These are phyloP conservation scores for Endothia cerciana DNA, from an alignment of 2,329 filamentous ascomycete genomes.

Conservation along the genomic window DNA sequence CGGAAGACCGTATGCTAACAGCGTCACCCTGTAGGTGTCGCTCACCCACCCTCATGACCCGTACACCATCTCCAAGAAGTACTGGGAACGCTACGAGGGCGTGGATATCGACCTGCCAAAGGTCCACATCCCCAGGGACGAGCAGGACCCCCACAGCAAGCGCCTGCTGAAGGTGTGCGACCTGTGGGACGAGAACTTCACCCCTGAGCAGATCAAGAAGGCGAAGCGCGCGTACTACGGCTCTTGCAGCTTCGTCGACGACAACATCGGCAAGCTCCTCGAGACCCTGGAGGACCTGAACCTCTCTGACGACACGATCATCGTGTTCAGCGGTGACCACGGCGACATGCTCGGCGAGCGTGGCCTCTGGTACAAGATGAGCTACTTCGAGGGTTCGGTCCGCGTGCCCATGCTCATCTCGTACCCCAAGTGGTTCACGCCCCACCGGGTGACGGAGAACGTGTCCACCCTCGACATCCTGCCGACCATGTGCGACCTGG, in stretches of 20 bases:
- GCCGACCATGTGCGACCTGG: constrained; percentile 84
- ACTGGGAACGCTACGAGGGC: constrained; percentile 89
- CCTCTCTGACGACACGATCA: constrained; percentile 82
- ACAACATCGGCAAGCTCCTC: constrained; percentile 84
- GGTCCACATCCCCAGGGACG: constrained; percentile 75
- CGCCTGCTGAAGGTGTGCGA: constrained; percentile 86
- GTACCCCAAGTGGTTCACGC: constrained; percentile 74
- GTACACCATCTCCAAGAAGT: constrained; percentile 91
- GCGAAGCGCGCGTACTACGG: constrained; percentile 91
- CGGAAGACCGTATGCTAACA: constrained; percentile 27
- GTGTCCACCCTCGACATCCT: constrained; percentile 91
- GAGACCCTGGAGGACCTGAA: constrained; percentile 77
- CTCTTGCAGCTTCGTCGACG: constrained; percentile 90
- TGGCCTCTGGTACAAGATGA: constrained; percentile 97
- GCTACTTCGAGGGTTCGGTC: constrained; percentile 89
- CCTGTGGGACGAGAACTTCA: constrained; percentile 81
- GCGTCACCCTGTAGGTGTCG: constrained; percentile 61
- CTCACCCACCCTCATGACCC: constrained; percentile 95
- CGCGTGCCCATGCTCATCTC: constrained; percentile 87
- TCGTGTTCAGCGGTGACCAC: constrained; percentile 92
- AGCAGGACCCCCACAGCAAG: constrained; percentile 86
- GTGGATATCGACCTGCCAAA: constrained; percentile 86
- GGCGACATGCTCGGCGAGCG: constrained; percentile 96
- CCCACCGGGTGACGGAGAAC: constrained; percentile 78
- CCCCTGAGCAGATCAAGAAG: constrained; percentile 81